phyloP scores from a whole-genome alignment of 2,329 filamentous ascomycete species.

The Akanthomyces dipterigenus region DNA sequence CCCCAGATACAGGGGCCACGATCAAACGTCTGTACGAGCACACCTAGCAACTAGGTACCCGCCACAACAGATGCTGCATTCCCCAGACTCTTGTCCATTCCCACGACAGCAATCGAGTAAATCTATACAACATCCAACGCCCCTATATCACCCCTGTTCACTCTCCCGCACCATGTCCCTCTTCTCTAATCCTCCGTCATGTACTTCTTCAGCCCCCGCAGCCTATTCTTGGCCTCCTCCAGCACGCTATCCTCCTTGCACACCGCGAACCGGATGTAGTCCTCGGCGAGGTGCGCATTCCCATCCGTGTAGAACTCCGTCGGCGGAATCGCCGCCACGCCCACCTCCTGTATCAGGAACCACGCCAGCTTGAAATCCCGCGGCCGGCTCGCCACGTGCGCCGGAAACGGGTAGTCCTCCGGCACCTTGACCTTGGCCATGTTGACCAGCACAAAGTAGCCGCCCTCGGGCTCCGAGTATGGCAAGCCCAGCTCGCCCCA shows the following conservation, averaged over 20 bases:
- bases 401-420: constrained; percentile 77
- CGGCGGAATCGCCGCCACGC: constrained; percentile 90
- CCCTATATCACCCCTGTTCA: too few species aligned
- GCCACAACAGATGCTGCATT: not conserved
- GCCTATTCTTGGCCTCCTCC: constrained; percentile 68
- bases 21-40: not conserved
- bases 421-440: constrained; percentile 82
- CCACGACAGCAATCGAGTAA: not conserved
- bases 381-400: constrained; percentile 77
- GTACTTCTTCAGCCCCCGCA: constrained; percentile 67
- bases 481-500: constrained; percentile 70
- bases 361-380: constrained; percentile 91
- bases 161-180: not conserved
- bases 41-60: not conserved
- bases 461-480: constrained; percentile 89
- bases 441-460: constrained; percentile 96
- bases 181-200: constrained; percentile 34
- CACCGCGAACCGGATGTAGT: constrained; percentile 91
- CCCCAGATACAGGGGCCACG: not conserved
- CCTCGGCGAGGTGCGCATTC: constrained; percentile 80
- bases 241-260: constrained; percentile 89
- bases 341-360: constrained; percentile 96
- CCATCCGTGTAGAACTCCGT: constrained; percentile 91
- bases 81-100: not conserved
- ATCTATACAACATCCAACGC: not conserved